Evolutionary conservation across 257 asterid genomes (phyloP).

Genomic region (Solanum okadae): DNA sequence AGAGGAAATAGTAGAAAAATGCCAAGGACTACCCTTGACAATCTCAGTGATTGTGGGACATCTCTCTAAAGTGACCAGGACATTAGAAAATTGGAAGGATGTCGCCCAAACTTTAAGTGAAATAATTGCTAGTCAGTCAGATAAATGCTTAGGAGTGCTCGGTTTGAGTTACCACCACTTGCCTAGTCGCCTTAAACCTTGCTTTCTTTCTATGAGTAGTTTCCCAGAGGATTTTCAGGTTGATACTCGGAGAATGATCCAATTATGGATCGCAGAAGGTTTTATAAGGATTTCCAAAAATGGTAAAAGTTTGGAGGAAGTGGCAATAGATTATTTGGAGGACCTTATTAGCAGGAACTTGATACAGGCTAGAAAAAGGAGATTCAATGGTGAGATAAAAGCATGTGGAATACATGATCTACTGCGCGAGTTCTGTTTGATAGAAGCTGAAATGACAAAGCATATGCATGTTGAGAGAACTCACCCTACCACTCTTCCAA

Average conservation of each 20-base stretch:
- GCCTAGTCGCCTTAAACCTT: neutral
- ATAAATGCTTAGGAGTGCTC: neutral
- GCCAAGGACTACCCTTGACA: neutral
- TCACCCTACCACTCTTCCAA: neutral
- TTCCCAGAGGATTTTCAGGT: neutral
- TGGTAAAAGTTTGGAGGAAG: neutral
- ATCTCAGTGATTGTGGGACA: neutral
- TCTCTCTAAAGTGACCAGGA: neutral
- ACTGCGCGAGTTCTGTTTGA: neutral
- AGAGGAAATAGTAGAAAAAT: neutral
- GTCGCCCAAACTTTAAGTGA: neutral
- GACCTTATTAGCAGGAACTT: neutral
- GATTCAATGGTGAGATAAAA: neutral
- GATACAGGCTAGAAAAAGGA: neutral
- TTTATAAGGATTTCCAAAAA: neutral
- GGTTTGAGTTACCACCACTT: neutral
- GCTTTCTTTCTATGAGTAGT: neutral
- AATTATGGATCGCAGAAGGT: conserved; percentile 8
- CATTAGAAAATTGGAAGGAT: neutral
- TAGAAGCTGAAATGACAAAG: neutral
- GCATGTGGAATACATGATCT: neutral
- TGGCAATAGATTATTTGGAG: neutral
- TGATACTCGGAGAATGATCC: neutral
- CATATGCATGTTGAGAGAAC: neutral
- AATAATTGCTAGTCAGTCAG: neutral